These are phyloP conservation scores for Rhizoclosmatium globosum DNA, from an alignment of 192 early-diverging fungal genomes.

Conservation along the genomic window DNA sequence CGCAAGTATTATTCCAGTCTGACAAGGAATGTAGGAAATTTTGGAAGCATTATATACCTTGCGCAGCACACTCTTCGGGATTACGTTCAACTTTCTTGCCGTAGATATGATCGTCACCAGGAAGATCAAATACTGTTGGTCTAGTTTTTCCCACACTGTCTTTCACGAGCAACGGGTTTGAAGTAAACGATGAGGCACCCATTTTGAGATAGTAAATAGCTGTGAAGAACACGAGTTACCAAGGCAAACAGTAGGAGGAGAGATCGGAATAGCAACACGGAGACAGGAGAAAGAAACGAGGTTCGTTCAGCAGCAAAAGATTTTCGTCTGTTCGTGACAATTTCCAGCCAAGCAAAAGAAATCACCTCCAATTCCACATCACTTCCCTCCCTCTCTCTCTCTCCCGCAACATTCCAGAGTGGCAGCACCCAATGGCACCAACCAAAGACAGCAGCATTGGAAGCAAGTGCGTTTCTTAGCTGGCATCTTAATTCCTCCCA, in stretches of 20 bases:
- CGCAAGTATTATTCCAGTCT: too few relatives aligned
- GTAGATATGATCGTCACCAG: conserved; percentile 56
- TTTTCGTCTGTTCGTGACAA: too few relatives aligned
- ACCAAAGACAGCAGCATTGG: too few relatives aligned
- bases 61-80: conserved; percentile 52
- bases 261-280: too few relatives aligned
- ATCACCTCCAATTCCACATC: background rate
- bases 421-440: too few relatives aligned
- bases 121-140: conserved; percentile 61
- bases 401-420: too few relatives aligned
- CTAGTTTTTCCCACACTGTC: conserved; percentile 56
- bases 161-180: conserved; percentile 59
- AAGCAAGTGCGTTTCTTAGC: too few relatives aligned
- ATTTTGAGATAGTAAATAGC: conserved; percentile 10
- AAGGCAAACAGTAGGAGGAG: too few relatives aligned
- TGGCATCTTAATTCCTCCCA: too few relatives aligned
- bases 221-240: background rate
- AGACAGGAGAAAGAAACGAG: too few relatives aligned
- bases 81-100: conserved; percentile 56
- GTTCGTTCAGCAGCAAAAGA: too few relatives aligned
- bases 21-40: too few relatives aligned
- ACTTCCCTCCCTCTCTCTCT: background rate
- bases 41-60: conserved; percentile 36
- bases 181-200: conserved; percentile 12
- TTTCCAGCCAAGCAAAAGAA: background rate